phyloP scores from a whole-genome alignment of 1,284 basidiomycete species.

The Naganishia liquefaciens region DNA sequence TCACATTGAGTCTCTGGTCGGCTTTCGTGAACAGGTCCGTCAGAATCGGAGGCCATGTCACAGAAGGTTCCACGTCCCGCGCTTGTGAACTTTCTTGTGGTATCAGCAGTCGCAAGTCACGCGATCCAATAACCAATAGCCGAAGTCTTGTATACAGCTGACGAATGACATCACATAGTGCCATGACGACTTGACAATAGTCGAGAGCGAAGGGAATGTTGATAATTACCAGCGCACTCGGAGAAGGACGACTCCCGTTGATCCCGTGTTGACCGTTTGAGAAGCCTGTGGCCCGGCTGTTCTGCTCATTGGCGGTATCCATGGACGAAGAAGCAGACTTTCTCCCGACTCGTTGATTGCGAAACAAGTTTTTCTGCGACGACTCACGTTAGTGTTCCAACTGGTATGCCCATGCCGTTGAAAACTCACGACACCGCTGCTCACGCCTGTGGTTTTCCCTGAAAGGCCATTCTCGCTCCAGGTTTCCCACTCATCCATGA shows the following conservation, averaged over 20 bases:
- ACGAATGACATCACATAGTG: slow-evolving; percentile 56
- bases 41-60: slow-evolving; percentile 7
- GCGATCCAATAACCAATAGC: slow-evolving; percentile 34
- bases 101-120: neutral
- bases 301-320: neutral
- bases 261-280: neutral
- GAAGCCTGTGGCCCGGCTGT: neutral
- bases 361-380: slow-evolving; percentile 46
- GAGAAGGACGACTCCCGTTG: neutral
- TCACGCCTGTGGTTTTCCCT: slow-evolving; percentile 46
- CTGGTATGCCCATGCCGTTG: neutral
- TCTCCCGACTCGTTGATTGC: slow-evolving; percentile 37
- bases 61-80: neutral
- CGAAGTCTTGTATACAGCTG: slow-evolving; percentile 56
- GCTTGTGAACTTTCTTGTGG: neutral
- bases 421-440: slow-evolving; percentile 9
- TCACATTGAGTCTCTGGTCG: slow-evolving; percentile 22
- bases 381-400: neutral
- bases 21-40: slow-evolving; percentile 22
- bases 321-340: slow-evolving; percentile 6
- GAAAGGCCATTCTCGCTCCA: slow-evolving; percentile 45
- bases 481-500: slow-evolving; percentile 56
- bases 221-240: neutral
- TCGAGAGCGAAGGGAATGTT: slow-evolving; percentile 57
- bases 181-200: slow-evolving; percentile 56